Conservation (phyloP, 2,329 filamentous ascomycete species). For the Mariannaea sp. region DNA sequence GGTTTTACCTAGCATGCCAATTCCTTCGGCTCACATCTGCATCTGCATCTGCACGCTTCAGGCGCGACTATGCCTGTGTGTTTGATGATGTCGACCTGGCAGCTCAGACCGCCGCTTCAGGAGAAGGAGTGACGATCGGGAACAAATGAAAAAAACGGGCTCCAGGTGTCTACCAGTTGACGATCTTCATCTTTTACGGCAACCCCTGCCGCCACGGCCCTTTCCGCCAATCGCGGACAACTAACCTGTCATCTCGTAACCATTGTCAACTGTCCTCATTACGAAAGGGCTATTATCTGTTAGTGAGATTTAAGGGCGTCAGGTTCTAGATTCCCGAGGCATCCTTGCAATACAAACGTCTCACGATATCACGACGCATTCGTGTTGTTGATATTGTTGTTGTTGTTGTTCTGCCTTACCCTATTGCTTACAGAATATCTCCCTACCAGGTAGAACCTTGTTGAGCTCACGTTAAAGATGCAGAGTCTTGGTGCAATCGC, state of each 20-base stretch:
- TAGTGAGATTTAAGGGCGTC: constrained; percentile 11
- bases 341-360: constrained; percentile 13
- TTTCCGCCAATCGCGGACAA: constrained; percentile 13
- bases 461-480: too few species aligned
- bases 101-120: constrained; percentile 4
- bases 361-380: background rate
- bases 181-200: constrained; percentile 7
- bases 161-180: too few species aligned
- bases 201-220: constrained; percentile 7
- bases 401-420: too few species aligned
- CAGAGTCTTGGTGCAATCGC: too few species aligned
- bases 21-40: background rate
- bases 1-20: background rate
- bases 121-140: too few species aligned
- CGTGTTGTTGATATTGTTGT: too few species aligned
- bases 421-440: too few species aligned
- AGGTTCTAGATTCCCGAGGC: constrained; percentile 17
- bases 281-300: background rate
- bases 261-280: background rate
- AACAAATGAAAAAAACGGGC: too few species aligned
- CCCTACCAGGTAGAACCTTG: too few species aligned
- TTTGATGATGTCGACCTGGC: background rate
- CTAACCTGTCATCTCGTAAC: constrained; percentile 13
- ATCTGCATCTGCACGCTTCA: too few species aligned
- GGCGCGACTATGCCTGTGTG: background rate